Evolutionary conservation across 2,329 filamentous ascomycete genomes (phyloP).

Genomic region (Tolypocladium endophyticum): DNA sequence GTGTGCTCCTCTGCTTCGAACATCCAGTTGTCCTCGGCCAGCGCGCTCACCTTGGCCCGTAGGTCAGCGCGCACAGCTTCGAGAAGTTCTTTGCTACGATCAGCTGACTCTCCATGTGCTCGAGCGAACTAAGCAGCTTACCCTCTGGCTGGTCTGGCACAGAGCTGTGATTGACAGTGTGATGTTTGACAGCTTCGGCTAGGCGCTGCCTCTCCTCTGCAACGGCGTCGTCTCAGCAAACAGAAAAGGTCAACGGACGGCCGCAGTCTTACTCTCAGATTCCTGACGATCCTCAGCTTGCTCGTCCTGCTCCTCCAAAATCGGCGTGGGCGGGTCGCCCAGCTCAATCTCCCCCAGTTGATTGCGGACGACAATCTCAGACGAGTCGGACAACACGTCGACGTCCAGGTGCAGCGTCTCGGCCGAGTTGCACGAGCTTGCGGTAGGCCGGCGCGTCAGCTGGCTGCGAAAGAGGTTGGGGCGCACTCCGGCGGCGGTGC

Average conservation of each 20-base stretch:
- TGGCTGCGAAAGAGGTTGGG: slow-evolving; percentile 49
- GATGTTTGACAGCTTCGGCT: slow-evolving; percentile 50
- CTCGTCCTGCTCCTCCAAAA: slow-evolving; percentile 44
- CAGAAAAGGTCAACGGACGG: background rate
- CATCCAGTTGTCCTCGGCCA: slow-evolving; percentile 87
- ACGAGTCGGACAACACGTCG: slow-evolving; percentile 32
- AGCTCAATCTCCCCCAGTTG: slow-evolving; percentile 53
- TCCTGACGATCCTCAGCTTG: slow-evolving; percentile 48
- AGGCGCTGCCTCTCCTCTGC: slow-evolving; percentile 49
- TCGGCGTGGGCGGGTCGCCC: slow-evolving; percentile 42
- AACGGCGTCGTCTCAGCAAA: background rate
- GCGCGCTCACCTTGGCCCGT: slow-evolving; percentile 57
- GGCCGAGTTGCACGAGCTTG: slow-evolving; percentile 23
- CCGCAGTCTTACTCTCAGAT: slow-evolving; percentile 34
- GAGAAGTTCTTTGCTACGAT: slow-evolving; percentile 47
- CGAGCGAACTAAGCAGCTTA: slow-evolving; percentile 23
- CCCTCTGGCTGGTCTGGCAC: slow-evolving; percentile 56
- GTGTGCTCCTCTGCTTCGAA: slow-evolving; percentile 59
- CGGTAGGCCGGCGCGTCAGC: slow-evolving; percentile 45
- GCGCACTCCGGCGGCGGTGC: slow-evolving; percentile 1
- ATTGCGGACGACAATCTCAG: slow-evolving; percentile 53
- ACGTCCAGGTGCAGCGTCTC: slow-evolving; percentile 40
- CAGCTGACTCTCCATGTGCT: background rate
- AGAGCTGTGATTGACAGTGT: slow-evolving; percentile 43
- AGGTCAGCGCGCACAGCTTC: slow-evolving; percentile 61